A percentile compares a stretch with the other conserved stretches of the same genome.
Evolutionary conservation across 1,284 basidiomycete genomes (phyloP).

Genomic region (Irpex rosettiformis): DNA sequence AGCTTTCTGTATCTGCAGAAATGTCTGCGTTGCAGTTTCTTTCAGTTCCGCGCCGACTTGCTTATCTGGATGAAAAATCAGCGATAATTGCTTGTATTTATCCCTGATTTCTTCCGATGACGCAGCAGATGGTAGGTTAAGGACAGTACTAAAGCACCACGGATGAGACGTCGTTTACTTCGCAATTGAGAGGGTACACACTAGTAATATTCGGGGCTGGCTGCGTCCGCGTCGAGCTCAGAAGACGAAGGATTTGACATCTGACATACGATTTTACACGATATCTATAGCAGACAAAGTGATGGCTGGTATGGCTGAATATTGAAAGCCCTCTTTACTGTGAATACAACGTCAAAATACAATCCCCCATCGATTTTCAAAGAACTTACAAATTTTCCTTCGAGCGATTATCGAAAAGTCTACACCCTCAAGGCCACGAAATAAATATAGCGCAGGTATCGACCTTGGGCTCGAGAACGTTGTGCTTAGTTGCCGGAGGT

Average conservation of each 20-base stretch:
- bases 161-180: not conserved
- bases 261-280: not conserved
- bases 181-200: not conserved
- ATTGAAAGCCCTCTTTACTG: not conserved
- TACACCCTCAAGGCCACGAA: no score
- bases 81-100: constrained; percentile 64
- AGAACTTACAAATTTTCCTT: not conserved
- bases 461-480: not conserved
- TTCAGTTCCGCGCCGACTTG: constrained; percentile 60
- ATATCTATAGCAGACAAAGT: not conserved
- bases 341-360: not conserved
- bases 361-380: no score
- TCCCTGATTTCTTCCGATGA: constrained; percentile 69
- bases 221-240: not conserved
- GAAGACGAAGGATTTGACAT: not conserved
- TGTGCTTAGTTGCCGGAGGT: not conserved
- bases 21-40: constrained; percentile 58
- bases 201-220: constrained; percentile 1
- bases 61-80: constrained; percentile 87
- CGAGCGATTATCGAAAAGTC: no score
- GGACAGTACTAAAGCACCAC: constrained; percentile 44
- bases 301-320: not conserved
- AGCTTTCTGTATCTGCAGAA: constrained; percentile 75
- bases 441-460: no score
- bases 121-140: constrained; percentile 65